Evolutionary conservation across 371 early-diverging fungal genomes (phyloP).

Genomic region (Mucor mucedo): DNA sequence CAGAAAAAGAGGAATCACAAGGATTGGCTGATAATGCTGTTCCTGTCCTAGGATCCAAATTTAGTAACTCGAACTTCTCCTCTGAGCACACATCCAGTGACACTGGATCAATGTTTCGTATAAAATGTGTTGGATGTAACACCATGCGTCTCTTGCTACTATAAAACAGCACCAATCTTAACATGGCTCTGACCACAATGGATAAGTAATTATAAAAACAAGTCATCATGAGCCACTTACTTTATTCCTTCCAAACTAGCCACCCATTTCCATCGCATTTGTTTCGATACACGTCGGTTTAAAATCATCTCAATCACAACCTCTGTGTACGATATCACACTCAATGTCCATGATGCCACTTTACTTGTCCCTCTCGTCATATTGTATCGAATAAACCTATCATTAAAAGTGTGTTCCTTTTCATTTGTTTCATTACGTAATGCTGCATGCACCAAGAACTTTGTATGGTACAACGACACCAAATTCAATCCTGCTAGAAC

Average conservation of each 20-base stretch:
- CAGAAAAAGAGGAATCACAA: neutral
- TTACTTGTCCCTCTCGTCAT: slow-evolving; percentile 4
- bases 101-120: slow-evolving; percentile 39
- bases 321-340: slow-evolving; percentile 45
- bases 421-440: neutral
- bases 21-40: slow-evolving; percentile 30
- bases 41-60: slow-evolving; percentile 45
- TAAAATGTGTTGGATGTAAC: slow-evolving; percentile 48
- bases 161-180: slow-evolving; percentile 37
- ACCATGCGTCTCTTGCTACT: slow-evolving; percentile 27
- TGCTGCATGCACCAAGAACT: slow-evolving; percentile 16
- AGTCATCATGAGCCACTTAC: too few relatives aligned
- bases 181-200: slow-evolving; percentile 26
- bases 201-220: too few relatives aligned
- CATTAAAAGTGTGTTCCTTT: slow-evolving; percentile 33
- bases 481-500: slow-evolving; percentile 30
- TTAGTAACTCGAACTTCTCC: slow-evolving; percentile 38
- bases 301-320: slow-evolving; percentile 42
- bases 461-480: slow-evolving; percentile 28
- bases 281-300: slow-evolving; percentile 13
- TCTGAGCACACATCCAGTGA: slow-evolving; percentile 28
- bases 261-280: slow-evolving; percentile 38
- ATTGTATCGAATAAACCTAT: slow-evolving; percentile 24
- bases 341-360: slow-evolving; percentile 31
- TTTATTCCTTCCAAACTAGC: slow-evolving; percentile 45